These are phyloP conservation scores for Camelina laxa DNA, from an alignment of 345 rosid genomes.

Conservation along the genomic window DNA sequence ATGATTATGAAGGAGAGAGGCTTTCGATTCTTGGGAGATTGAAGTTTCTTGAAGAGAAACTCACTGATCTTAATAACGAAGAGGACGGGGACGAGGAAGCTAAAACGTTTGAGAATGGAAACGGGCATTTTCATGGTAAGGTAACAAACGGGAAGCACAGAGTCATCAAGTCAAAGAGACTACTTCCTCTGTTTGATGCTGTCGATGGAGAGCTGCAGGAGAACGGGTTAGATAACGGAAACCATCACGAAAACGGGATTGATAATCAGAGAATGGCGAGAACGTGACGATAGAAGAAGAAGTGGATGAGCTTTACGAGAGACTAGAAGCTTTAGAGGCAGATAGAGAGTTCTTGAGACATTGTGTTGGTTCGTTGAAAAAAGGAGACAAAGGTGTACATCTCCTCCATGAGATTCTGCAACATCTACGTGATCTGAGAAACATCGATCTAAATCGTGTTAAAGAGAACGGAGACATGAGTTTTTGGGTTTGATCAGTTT, in stretches of 20 bases:
- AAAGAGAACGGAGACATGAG: constrained; percentile 51
- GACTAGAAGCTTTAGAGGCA: constrained; percentile 88
- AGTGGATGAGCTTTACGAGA: constrained; percentile 81
- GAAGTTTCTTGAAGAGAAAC: constrained; percentile 86
- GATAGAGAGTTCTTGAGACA: constrained; percentile 92
- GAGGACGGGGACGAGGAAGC: constrained; percentile 71
- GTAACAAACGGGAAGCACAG: constrained; percentile 63
- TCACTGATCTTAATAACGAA: constrained; percentile 57
- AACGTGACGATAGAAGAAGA: constrained; percentile 62
- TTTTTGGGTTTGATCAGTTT: constrained; percentile 23
- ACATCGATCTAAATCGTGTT: constrained; percentile 56
- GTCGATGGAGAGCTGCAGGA: constrained; percentile 54
- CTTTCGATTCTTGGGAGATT: constrained; percentile 84
- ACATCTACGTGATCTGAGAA: constrained; percentile 83
- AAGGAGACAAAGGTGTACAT: constrained; percentile 88
- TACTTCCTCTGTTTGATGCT: constrained; percentile 89
- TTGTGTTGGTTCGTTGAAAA: constrained; percentile 79
- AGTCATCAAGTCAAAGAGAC: constrained; percentile 72
- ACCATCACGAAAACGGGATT: constrained; percentile 42
- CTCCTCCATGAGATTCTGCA: constrained; percentile 84
- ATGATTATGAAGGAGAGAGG: constrained; percentile 83
- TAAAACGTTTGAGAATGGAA: constrained; percentile 56
- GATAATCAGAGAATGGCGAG: constrained; percentile 41
- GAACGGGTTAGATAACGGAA: constrained; percentile 40
- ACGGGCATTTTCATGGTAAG: constrained; percentile 57